Evolutionary conservation across 2,329 filamentous ascomycete species (phyloP).

Genomic region (Diaporthe sp.): DNA sequence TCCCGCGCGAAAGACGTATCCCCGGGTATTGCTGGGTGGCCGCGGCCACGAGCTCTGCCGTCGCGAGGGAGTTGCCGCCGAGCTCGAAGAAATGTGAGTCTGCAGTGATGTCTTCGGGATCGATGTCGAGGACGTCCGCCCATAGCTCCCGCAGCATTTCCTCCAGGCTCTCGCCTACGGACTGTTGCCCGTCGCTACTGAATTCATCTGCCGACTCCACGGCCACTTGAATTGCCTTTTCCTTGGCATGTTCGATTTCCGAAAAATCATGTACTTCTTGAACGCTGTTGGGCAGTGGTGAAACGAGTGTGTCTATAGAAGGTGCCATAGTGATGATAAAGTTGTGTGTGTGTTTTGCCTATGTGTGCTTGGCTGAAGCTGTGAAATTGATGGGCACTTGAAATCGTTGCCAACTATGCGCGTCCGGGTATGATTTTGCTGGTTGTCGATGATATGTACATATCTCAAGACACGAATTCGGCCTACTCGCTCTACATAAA

Average conservation of each 20-base stretch:
- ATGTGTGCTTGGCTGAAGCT: not conserved
- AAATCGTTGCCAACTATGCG: not conserved
- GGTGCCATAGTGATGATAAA: not conserved
- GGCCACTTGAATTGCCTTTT: not conserved
- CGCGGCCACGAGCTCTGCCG: slow-evolving; percentile 2
- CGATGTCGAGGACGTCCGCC: slow-evolving; percentile 6
- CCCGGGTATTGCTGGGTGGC: not conserved
- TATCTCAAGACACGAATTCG: not conserved
- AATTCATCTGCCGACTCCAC: not conserved
- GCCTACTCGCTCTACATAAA: not conserved
- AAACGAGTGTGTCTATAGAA: slow-evolving; percentile 5
- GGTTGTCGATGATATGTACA: not conserved
- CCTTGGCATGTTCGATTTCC: not conserved
- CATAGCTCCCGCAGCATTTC: not conserved
- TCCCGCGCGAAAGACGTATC: not conserved
- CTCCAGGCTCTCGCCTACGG: not conserved
- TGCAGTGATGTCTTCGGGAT: not conserved
- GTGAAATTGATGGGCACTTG: not conserved
- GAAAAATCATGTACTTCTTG: not conserved
- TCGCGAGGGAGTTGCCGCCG: slow-evolving; percentile 1
- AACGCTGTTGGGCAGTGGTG: not conserved
- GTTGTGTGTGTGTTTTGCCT: not conserved
- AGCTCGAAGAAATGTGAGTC: slow-evolving; percentile 12
- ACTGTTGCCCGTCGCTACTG: slow-evolving; percentile 2
- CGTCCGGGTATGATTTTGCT: not conserved